Percentiles rank a stretch among this genome's conserved stretches.
Conservation (phyloP, 2,329 filamentous ascomycete species). For the Colletotrichum higginsianum region DNA sequence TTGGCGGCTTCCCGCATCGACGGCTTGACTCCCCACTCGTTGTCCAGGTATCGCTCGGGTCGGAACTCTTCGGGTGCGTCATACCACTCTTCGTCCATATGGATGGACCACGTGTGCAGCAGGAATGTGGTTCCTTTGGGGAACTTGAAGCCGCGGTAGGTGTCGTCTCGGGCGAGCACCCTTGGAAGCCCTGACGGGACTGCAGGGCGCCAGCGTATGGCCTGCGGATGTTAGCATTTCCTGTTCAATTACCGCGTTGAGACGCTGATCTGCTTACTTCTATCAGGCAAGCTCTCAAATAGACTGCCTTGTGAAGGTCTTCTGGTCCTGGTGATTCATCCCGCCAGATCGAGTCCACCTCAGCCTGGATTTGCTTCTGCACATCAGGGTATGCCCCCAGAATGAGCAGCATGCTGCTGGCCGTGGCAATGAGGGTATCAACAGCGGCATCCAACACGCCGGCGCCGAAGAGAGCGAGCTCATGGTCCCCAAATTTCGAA, state of each 20-base stretch:
- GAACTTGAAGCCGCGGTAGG: constrained; percentile 64
- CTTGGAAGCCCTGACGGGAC: constrained; percentile 62
- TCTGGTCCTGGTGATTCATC: constrained; percentile 50
- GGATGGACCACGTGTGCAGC: constrained; percentile 51
- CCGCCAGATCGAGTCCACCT: constrained; percentile 47
- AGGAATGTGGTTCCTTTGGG: constrained; percentile 62
- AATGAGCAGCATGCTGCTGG: constrained; percentile 40
- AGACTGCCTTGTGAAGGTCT: constrained; percentile 42
- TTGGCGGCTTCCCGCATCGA: constrained; percentile 16
- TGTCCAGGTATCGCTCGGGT: constrained; percentile 48
- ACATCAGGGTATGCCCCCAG: constrained; percentile 46
- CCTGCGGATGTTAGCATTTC: constrained; percentile 36
- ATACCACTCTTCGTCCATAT: constrained; percentile 46
- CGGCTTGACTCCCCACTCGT: constrained; percentile 33
- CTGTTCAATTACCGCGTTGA: neutral
- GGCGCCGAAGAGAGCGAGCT: constrained; percentile 20
- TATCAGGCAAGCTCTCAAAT: constrained; percentile 45
- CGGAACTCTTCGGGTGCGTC: constrained; percentile 47
- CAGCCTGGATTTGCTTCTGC: constrained; percentile 46
- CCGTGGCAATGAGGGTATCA: constrained; percentile 15
- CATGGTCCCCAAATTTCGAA: constrained; percentile 4
- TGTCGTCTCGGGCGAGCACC: constrained; percentile 62
- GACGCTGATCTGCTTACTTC: constrained; percentile 29
- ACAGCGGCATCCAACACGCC: constrained; percentile 28
- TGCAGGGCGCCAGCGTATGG: constrained; percentile 56